phyloP scores from a whole-genome alignment of 805 yeast genomes.

The Kodamaea nitidulidarum region DNA sequence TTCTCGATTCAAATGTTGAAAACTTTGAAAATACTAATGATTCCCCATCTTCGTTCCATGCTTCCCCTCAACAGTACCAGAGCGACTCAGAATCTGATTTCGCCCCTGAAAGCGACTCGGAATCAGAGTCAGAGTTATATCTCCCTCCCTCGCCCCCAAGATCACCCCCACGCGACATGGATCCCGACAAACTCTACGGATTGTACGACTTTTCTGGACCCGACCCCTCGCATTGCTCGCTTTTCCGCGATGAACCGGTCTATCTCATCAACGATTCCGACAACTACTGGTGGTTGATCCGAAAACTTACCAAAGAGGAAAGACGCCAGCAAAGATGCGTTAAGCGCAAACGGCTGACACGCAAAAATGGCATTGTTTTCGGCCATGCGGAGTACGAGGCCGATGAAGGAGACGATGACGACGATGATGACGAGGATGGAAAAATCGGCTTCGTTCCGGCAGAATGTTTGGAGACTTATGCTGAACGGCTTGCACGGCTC shows the following conservation, averaged over 20 bases:
- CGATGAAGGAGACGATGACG: conserved; percentile 15
- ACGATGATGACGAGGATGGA: conserved; percentile 47
- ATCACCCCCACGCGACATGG: conserved; percentile 76
- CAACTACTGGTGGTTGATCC: conserved; percentile 94
- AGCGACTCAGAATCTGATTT: background rate
- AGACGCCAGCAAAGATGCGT: conserved; percentile 27
- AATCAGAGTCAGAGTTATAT: conserved; percentile 9
- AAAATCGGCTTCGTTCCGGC: conserved; percentile 95
- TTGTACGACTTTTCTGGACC: conserved; percentile 86
- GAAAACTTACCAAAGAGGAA: conserved; percentile 36
- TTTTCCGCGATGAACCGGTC: conserved; percentile 78
- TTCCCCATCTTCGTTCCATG: no score
- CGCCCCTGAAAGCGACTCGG: conserved; percentile 7
- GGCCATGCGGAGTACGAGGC: conserved; percentile 10
- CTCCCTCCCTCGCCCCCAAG: conserved; percentile 63
- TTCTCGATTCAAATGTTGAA: no score
- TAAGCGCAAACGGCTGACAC: conserved; percentile 8
- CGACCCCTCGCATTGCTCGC: conserved; percentile 85
- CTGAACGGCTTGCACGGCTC: conserved; percentile 84
- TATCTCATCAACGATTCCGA: conserved; percentile 81
- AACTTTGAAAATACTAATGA: no score
- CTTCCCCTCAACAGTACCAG: no score
- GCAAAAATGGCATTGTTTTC: conserved; percentile 10
- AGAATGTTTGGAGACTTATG: conserved; percentile 86
- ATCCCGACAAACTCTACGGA: conserved; percentile 81